phyloP scores from a whole-genome alignment of 2,329 filamentous ascomycete species.

The Aspergillus sp. region DNA sequence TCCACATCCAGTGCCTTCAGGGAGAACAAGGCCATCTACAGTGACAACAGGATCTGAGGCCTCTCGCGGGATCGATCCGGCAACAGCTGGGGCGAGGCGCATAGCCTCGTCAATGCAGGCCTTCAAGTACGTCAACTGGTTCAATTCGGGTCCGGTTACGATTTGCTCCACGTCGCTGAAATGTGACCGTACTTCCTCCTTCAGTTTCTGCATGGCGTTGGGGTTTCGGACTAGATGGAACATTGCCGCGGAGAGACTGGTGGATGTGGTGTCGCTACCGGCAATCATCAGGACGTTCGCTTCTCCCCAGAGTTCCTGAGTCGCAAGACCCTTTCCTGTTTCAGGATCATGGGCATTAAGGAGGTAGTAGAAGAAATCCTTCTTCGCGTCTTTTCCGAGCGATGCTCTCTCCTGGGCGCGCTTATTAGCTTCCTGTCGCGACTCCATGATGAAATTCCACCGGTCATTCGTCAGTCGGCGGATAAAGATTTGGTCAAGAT shows the following conservation, averaged over 20 bases:
- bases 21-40: conserved; percentile 39
- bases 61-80: conserved; percentile 39
- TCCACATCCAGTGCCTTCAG: conserved; percentile 61
- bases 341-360: conserved; percentile 70
- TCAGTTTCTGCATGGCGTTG: conserved; percentile 29
- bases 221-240: conserved; percentile 42
- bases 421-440: conserved; percentile 64
- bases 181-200: conserved; percentile 35
- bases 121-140: conserved; percentile 39
- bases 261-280: conserved; percentile 71
- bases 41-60: conserved; percentile 39
- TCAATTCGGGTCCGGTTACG: conserved; percentile 33
- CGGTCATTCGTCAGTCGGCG: conserved; percentile 65
- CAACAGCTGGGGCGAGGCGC: conserved; percentile 40
- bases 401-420: conserved; percentile 58
- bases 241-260: conserved; percentile 50
- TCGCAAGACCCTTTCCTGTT: conserved; percentile 65
- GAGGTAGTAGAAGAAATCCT: conserved; percentile 75
- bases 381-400: conserved; percentile 64
- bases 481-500: conserved; percentile 68
- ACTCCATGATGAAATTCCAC: conserved; percentile 70
- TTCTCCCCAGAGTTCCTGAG: conserved; percentile 68
- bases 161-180: conserved; percentile 41
- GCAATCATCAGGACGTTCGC: conserved; percentile 71
- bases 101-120: conserved; percentile 45